A percentile compares a stretch with the other conserved stretches of the same genome.
Evolutionary conservation across 306 rosid genomes (phyloP).

Genomic region (Coriaria nepalensis): DNA sequence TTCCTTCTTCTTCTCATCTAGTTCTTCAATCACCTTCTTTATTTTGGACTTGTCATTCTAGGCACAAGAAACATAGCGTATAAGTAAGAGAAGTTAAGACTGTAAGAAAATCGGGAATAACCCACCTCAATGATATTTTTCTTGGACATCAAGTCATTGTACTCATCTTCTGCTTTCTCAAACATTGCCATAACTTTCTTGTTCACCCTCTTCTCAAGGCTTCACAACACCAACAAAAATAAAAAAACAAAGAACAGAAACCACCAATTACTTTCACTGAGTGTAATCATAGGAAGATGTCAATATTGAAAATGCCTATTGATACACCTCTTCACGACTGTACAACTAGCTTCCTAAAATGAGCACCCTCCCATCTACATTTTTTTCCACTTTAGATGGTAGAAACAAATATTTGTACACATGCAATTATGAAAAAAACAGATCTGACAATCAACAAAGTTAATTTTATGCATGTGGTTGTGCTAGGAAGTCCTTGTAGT

Average conservation of each 20-base stretch:
- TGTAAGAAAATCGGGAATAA: neutral
- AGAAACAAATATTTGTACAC: too few species aligned
- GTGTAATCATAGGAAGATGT: too few species aligned
- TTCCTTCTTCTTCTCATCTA: conserved; percentile 97
- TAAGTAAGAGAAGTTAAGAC: conserved; percentile 11
- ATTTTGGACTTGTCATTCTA: conserved; percentile 93
- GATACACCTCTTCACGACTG: too few species aligned
- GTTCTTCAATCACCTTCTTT: conserved; percentile 91
- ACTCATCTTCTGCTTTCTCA: conserved; percentile 99
- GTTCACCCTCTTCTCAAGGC: conserved; percentile 98
- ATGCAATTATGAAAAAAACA: too few species aligned
- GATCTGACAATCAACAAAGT: too few species aligned
- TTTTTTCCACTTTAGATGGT: too few species aligned
- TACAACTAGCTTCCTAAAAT: too few species aligned
- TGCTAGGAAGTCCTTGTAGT: too few species aligned
- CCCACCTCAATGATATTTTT: conserved; percentile 93
- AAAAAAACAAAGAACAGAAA: conserved; percentile 4
- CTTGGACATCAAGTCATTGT: conserved; percentile 81
- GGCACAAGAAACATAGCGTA: conserved; percentile 19
- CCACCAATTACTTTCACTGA: neutral
- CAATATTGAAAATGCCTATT: too few species aligned
- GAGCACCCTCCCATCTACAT: too few species aligned
- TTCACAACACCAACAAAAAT: conserved; percentile 28
- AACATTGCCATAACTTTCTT: conserved; percentile 99
- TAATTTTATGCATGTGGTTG: too few species aligned